These are phyloP conservation scores for Gaultheria prostrata DNA, from an alignment of 148 eudicot genomes.

Conservation along the genomic window DNA sequence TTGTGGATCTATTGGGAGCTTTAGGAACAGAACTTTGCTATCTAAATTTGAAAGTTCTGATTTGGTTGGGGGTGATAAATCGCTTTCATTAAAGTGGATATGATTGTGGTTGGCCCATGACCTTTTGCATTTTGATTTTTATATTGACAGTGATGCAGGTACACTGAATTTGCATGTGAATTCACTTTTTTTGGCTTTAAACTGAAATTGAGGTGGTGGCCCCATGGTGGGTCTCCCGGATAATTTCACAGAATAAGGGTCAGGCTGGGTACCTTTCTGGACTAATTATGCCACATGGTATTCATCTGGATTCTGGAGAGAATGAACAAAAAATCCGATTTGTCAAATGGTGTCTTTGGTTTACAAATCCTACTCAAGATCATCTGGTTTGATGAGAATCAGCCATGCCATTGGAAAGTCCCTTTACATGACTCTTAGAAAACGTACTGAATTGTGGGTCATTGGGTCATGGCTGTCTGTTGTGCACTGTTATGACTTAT, in stretches of 20 bases:
- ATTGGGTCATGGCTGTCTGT: not conserved
- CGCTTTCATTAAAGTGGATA: not conserved
- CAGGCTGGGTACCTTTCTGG: slow-evolving; percentile 7
- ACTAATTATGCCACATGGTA: not conserved
- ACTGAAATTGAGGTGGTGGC: slow-evolving; percentile 39
- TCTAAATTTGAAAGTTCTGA: not conserved
- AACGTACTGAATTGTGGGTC: not conserved
- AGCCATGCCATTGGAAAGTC: not conserved
- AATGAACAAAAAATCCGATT: not conserved
- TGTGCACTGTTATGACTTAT: not conserved
- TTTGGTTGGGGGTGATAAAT: not conserved
- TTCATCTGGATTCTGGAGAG: not conserved
- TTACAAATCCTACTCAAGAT: not conserved
- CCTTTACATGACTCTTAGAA: not conserved
- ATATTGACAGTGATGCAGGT: slow-evolving; percentile 6
- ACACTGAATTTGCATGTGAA: slow-evolving; percentile 28
- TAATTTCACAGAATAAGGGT: slow-evolving; percentile 2
- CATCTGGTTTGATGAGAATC: slow-evolving; percentile 11
- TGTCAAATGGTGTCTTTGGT: not conserved
- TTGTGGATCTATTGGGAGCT: not conserved
- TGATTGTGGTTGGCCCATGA: slow-evolving; percentile 7
- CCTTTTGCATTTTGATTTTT: not conserved
- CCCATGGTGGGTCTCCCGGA: slow-evolving; percentile 28
- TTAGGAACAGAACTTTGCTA: not conserved
- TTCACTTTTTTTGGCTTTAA: slow-evolving; percentile 22